A percentile compares a stretch with the other conserved stretches of the same genome.
Conservation (phyloP, 768 basidiomycete genomes). For the Thelephora aurantiotincta region DNA sequence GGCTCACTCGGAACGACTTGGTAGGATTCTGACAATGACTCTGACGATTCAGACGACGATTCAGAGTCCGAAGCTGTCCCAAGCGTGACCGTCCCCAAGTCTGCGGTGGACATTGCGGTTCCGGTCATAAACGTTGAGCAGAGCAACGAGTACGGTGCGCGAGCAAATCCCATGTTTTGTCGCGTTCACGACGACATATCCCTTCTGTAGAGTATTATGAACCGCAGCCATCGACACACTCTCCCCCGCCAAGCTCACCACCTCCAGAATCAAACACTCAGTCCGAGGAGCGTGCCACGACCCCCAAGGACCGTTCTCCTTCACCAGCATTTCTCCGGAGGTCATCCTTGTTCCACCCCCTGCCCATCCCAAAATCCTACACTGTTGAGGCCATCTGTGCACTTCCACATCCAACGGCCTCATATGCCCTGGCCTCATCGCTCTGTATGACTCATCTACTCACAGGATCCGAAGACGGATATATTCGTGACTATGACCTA, state of each 20-base stretch:
- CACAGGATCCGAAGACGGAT: constrained; percentile 89
- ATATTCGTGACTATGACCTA: constrained; percentile 85
- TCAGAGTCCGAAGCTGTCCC: constrained; percentile 12
- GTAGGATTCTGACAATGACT: constrained; percentile 33
- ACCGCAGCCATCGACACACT: no score
- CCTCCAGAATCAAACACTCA: no score
- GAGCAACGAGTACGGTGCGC: background rate
- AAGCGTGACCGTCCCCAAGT: no score
- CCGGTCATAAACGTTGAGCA: no score
- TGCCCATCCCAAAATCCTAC: constrained; percentile 41
- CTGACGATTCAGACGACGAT: constrained; percentile 46
- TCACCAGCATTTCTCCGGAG: constrained; percentile 45
- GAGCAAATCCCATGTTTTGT: background rate
- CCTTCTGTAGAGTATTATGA: no score
- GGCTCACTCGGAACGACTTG: background rate
- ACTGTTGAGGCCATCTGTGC: constrained; percentile 87
- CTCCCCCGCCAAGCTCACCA: no score
- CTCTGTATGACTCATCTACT: constrained; percentile 78
- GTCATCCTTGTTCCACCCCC: constrained; percentile 23
- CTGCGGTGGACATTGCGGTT: no score
- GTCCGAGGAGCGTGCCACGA: constrained; percentile 15
- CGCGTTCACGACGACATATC: no score
- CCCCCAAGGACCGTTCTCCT: constrained; percentile 26
- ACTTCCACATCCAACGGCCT: constrained; percentile 78
- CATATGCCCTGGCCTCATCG: constrained; percentile 78